Conservation (phyloP, 2,329 filamentous ascomycete genomes). For the Alternaria sp. region DNA sequence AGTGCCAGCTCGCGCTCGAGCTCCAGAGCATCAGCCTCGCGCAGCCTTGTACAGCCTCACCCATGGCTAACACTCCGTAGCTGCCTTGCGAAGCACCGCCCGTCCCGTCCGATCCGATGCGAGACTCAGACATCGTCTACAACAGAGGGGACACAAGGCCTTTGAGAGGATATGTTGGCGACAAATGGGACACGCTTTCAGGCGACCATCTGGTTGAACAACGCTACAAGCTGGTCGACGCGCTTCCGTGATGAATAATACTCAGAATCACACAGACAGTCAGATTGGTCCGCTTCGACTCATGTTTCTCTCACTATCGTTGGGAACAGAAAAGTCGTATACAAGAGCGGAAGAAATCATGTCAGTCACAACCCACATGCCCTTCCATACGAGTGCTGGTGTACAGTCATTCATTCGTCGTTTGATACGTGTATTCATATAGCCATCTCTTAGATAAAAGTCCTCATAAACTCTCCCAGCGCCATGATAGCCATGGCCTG, state of each 20-base stretch:
- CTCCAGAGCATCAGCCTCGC: constrained; percentile 5
- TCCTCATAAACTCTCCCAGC: constrained; percentile 74
- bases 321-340: constrained; percentile 11
- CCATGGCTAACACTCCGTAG: constrained; percentile 7
- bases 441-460: constrained; percentile 56
- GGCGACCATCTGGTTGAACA: too few species aligned
- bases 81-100: constrained; percentile 10
- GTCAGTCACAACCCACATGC: not conserved
- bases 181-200: not conserved
- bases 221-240: too few species aligned
- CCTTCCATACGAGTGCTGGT: not conserved
- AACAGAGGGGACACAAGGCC: not conserved
- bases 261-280: not conserved
- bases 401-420: not conserved
- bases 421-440: not conserved
- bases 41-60: constrained; percentile 18
- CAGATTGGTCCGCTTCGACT: not conserved
- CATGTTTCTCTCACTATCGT: not conserved
- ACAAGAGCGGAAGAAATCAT: not conserved
- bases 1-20: not conserved
- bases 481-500: constrained; percentile 88
- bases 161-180: not conserved
- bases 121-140: not conserved
- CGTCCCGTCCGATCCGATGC: not conserved
- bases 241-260: not conserved